These are phyloP conservation scores for Kodamaea suecica DNA, from an alignment of 1,139 yeast genomes.

Conservation along the genomic window DNA sequence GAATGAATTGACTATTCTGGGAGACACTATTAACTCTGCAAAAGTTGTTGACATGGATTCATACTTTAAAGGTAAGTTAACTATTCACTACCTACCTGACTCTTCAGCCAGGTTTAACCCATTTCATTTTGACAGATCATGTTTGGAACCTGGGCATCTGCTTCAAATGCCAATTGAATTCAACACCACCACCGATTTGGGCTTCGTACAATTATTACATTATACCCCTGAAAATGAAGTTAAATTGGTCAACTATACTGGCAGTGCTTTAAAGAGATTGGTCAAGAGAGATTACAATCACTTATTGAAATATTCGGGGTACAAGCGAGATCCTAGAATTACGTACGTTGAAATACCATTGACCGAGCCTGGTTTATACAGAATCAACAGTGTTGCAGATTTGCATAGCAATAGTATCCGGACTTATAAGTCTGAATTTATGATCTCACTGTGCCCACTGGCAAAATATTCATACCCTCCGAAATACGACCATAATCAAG, in stretches of 20 bases:
- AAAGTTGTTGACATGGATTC: slow-evolving; percentile 57
- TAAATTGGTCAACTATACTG: slow-evolving; percentile 51
- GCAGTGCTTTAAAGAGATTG: slow-evolving; percentile 50
- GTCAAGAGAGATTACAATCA: slow-evolving; percentile 41
- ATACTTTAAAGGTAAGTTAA: slow-evolving; percentile 81
- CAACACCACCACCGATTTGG: slow-evolving; percentile 76
- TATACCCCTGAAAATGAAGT: slow-evolving; percentile 54
- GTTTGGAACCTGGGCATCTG: slow-evolving; percentile 43
- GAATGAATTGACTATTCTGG: slow-evolving; percentile 69
- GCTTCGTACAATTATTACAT: slow-evolving; percentile 61
- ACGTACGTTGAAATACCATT: slow-evolving; percentile 59
- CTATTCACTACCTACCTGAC: slow-evolving; percentile 87
- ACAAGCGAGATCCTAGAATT: slow-evolving; percentile 29
- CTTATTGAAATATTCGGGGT: slow-evolving; percentile 23
- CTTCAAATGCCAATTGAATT: slow-evolving; percentile 68
- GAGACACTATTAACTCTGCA: slow-evolving; percentile 45
- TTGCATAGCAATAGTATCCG: slow-evolving; percentile 61
- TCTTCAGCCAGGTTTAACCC: slow-evolving; percentile 86
- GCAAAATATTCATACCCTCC: slow-evolving; percentile 49
- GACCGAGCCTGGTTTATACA: slow-evolving; percentile 68
- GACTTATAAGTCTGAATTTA: slow-evolving; percentile 58
- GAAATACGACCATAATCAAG: slow-evolving; percentile 23
- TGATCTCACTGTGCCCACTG: slow-evolving; percentile 75
- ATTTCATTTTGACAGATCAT: slow-evolving; percentile 52
- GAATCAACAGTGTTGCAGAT: slow-evolving; percentile 63